phyloP scores from a whole-genome alignment of 2,329 filamentous ascomycete genomes.

The Exophiala aquamarina region DNA sequence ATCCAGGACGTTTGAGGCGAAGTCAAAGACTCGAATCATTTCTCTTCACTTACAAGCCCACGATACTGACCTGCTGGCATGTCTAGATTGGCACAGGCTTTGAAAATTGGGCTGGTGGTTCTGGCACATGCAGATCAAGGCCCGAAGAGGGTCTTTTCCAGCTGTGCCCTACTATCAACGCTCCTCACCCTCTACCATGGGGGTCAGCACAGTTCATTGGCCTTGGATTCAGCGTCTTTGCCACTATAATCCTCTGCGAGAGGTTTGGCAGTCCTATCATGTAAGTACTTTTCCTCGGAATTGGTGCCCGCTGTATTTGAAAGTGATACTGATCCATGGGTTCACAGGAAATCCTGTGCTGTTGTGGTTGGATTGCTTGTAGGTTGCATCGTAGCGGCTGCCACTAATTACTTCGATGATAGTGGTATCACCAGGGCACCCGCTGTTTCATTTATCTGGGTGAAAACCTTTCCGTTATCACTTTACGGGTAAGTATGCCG shows the following conservation, averaged over 20 bases:
- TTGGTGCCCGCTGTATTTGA: not conserved
- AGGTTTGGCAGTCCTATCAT: slow-evolving; percentile 68
- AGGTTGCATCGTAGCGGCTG: slow-evolving; percentile 67
- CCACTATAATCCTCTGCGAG: slow-evolving; percentile 67
- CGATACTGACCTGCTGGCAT: no score
- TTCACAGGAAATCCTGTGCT: slow-evolving; percentile 55
- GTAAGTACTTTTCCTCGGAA: slow-evolving; percentile 27
- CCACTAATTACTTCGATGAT: slow-evolving; percentile 64
- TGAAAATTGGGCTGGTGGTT: slow-evolving; percentile 66
- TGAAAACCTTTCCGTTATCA: slow-evolving; percentile 63
- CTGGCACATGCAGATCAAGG: slow-evolving; percentile 45
- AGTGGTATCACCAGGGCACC: slow-evolving; percentile 60
- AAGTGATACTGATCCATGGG: not conserved
- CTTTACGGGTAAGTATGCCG: slow-evolving; percentile 60
- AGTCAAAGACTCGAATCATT: no score
- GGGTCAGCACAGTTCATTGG: slow-evolving; percentile 65
- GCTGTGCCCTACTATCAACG: slow-evolving; percentile 58
- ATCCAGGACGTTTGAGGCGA: no score
- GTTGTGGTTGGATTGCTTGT: slow-evolving; percentile 64
- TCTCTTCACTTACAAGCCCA: no score
- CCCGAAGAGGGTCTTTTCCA: slow-evolving; percentile 47
- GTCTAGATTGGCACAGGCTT: slow-evolving; percentile 57
- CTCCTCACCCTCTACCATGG: slow-evolving; percentile 63
- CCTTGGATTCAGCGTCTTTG: slow-evolving; percentile 65
- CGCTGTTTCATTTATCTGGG: slow-evolving; percentile 66